phyloP scores from a whole-genome alignment of 345 rosid species.

The Diplotaxis tenuifolia region DNA sequence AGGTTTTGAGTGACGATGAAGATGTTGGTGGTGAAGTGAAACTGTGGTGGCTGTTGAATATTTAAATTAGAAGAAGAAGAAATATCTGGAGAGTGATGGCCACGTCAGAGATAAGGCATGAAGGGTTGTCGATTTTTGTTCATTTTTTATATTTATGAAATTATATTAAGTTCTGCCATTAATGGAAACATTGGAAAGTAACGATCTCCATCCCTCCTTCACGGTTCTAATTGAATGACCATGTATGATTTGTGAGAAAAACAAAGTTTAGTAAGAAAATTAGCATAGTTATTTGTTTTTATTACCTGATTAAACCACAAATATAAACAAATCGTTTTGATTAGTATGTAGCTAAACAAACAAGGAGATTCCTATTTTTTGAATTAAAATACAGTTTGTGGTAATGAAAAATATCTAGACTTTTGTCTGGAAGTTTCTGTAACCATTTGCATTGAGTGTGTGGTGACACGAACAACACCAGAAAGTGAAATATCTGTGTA shows the following conservation, averaged over 20 bases:
- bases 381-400: no score
- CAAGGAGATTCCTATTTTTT: not conserved
- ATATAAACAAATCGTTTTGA: not conserved
- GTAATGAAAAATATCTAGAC: no score
- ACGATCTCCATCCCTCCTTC: not conserved
- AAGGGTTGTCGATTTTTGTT: constrained; percentile 36
- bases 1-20: not conserved
- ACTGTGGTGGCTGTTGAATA: not conserved
- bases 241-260: not conserved
- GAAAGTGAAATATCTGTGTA: constrained; percentile 22
- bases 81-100: constrained; percentile 24
- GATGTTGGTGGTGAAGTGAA: constrained; percentile 16
- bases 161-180: constrained; percentile 1
- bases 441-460: constrained; percentile 22
- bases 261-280: not conserved
- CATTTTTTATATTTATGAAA: not conserved
- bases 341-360: not conserved
- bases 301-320: not conserved
- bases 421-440: constrained; percentile 19
- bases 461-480: constrained; percentile 31
- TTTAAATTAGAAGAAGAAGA: constrained; percentile 16
- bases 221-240: constrained; percentile 17
- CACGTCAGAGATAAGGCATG: constrained; percentile 47
- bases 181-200: constrained; percentile 20
- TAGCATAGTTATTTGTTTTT: not conserved